A percentile compares a stretch with the other conserved stretches of the same genome.
Evolutionary conservation across 306 rosid species (phyloP).

Genomic region (Gastrolobium villosum): DNA sequence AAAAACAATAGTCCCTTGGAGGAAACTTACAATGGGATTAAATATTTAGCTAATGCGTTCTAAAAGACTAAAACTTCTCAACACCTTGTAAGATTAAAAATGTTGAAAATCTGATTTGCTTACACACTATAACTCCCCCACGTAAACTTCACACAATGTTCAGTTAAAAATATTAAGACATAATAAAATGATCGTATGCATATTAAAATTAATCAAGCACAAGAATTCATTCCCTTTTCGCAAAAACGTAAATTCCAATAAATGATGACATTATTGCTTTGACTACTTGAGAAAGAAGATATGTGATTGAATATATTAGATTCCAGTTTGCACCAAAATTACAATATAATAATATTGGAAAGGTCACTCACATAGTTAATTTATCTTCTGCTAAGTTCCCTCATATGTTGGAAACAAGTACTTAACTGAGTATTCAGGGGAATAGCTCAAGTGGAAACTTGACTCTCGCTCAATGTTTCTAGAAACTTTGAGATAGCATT

Average conservation of each 20-base stretch:
- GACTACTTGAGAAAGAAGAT: conserved; percentile 32
- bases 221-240: not conserved
- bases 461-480: conserved; percentile 15
- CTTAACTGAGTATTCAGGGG: conserved; percentile 3
- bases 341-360: conserved; percentile 39
- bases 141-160: not conserved
- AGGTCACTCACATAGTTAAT: conserved; percentile 23
- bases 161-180: not conserved
- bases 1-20: not conserved
- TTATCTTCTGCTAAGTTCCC: conserved; percentile 28
- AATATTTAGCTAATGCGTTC: not conserved
- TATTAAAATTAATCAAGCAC: not conserved
- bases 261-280: conserved; percentile 12
- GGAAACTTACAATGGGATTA: not conserved
- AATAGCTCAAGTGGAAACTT: conserved; percentile 10
- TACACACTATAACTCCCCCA: not conserved
- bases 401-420: conserved; percentile 10
- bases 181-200: not conserved
- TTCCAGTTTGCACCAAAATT: conserved; percentile 40
- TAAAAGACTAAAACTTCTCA: not conserved
- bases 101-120: not conserved
- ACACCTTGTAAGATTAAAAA: not conserved
- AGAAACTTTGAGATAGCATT: not conserved
- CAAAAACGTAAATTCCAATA: conserved; percentile 15
- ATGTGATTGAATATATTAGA: not conserved